Evolutionary conservation across 208 protist genomes (phyloP).

Genomic region (Acanthamoeba triangularis): DNA sequence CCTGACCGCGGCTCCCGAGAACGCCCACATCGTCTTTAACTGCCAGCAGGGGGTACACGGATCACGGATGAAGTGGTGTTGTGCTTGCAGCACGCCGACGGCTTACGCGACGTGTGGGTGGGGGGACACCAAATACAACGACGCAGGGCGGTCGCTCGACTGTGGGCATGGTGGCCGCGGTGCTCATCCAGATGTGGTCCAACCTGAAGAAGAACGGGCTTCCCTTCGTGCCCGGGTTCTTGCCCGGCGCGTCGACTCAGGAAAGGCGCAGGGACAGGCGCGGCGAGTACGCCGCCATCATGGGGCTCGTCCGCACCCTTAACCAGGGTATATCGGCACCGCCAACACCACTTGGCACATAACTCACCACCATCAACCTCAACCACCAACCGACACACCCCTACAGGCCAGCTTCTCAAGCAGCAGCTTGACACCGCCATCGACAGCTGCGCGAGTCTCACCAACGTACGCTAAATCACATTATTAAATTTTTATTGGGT

Average conservation of each 20-base stretch:
- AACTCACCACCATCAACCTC: too few species aligned
- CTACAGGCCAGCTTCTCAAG: constrained; percentile 65
- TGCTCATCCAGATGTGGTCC: constrained; percentile 61
- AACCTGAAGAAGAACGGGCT: constrained; percentile 11
- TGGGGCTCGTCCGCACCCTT: constrained; percentile 56
- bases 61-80: too few species aligned
- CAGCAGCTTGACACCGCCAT: constrained; percentile 56
- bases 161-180: constrained; percentile 47
- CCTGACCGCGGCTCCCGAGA: constrained; percentile 9
- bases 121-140: background rate
- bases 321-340: constrained; percentile 10
- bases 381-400: background rate
- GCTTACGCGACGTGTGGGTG: too few species aligned
- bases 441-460: background rate
- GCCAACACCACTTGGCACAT: background rate
- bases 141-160: constrained; percentile 55
- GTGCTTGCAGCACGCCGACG: too few species aligned
- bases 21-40: constrained; percentile 78
- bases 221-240: constrained; percentile 21
- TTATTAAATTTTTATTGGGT: too few species aligned
- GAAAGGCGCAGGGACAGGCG: background rate
- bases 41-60: constrained; percentile 62
- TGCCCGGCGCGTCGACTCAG: constrained; percentile 2
- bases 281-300: constrained; percentile 64
- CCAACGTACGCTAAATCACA: background rate